A percentile compares a stretch with the other conserved stretches of the same genome.
phyloP scores from a whole-genome alignment of 352 stramenopile species.

The Pythium rishiriense region DNA sequence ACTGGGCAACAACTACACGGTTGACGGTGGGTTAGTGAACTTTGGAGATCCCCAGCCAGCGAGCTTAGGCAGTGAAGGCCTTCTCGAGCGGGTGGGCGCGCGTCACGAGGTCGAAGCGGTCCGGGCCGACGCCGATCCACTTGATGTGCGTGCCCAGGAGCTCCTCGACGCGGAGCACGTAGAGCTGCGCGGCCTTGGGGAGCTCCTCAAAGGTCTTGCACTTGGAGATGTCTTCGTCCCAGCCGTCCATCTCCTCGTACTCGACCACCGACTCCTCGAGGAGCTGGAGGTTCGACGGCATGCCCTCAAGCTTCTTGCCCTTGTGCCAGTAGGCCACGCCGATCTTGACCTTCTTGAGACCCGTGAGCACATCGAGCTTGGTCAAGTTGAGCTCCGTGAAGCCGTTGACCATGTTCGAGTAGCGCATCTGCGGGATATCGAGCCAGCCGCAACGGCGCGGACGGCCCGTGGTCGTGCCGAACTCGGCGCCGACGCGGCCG shows the following conservation, averaged over 20 bases:
- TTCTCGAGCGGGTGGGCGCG: conserved; percentile 77
- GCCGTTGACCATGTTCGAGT: conserved; percentile 93
- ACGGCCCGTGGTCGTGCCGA: conserved; percentile 97
- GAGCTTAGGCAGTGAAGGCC: conserved; percentile 37
- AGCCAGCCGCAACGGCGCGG: conserved; percentile 98
- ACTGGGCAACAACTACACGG: no score
- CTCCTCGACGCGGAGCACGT: conserved; percentile 97
- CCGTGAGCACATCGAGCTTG: conserved; percentile 99
- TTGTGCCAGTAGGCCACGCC: conserved; percentile 95
- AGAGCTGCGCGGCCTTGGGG: conserved; percentile 93
- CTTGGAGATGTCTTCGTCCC: conserved; percentile 97
- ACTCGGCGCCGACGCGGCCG: conserved; percentile 93
- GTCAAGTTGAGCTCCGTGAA: conserved; percentile 99
- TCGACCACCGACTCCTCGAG: conserved; percentile 94
- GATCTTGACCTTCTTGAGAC: conserved; percentile 95
- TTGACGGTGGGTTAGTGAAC: no score
- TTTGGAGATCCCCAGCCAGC: no score
- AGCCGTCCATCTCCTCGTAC: conserved; percentile 94
- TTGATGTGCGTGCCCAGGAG: conserved; percentile 95
- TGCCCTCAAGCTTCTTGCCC: conserved; percentile 92
- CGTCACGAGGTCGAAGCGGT: conserved; percentile 95
- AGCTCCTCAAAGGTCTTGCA: conserved; percentile 97
- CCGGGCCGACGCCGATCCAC: conserved; percentile 98
- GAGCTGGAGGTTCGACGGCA: conserved; percentile 94
- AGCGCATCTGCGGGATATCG: conserved; percentile 96